Evolutionary conservation across 2,329 filamentous ascomycete genomes (phyloP), one percentile per base, ranked within the genome.

Genomic region (Rutstroemia sp.): DNA sequence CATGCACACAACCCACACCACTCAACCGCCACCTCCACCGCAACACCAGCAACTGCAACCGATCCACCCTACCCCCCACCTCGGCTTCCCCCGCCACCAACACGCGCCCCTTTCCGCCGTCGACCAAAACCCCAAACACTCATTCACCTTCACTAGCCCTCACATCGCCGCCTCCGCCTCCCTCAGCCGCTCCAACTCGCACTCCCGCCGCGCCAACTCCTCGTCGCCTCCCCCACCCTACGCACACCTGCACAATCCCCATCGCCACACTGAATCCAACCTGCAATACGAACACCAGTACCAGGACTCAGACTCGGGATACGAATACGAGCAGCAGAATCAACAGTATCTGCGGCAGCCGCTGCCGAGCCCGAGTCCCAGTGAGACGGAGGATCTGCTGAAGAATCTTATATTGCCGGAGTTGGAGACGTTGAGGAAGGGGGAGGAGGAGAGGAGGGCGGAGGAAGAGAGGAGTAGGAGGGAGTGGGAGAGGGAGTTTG

Each of bases 401-500:
- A 49, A 41, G 23, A 55, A 50, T 44, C 14, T 55, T 14, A 55
- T 50, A 18, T n/a, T 55, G 2, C 52, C 52, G 3, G 52, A 55
- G 16, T 37, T 55, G 18, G 52, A 55, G 37, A 27, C 52, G 46
- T 34, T 55, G 10, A 39, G 39, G 37, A 55, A 50, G 25, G 52
- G 46, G 2, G 52, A 55, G 18, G 27, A 47, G 18, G 46, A 38
- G 16, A 55, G 52, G 18, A 34, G 12, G 18, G 44, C 27, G 12
- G 52, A 54, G 45, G 52, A 54, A 18, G 52, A 55, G 18, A 55
- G 52, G 25, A 50, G 37, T 12, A 37, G 45, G 16, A 49, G 23
- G 25, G 52, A 55, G 18, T 55, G 52, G 52, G 45, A 55, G 45
- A 55, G 52, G 14, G 52, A 44, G 18, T 55, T 42, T 50, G 52